Base-by-base conservation (phyloP, 352 stramenopile genomes). In the Plasmopara halstedii region DNA sequence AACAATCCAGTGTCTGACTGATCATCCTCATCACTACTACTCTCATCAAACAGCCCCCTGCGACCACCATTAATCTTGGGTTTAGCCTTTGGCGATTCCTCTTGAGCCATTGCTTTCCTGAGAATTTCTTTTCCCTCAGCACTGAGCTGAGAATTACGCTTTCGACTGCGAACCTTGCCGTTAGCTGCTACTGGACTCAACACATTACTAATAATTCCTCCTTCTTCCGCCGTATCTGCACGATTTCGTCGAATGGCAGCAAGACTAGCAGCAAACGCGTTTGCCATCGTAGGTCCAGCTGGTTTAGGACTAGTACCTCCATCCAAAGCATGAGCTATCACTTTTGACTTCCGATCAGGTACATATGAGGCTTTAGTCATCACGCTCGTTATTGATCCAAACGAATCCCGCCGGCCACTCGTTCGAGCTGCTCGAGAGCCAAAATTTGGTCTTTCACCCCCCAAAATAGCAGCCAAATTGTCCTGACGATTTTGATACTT, bases 21-120 rank as follows among this genome's bases (percentile, higher is more conserved):
- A 22, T 66, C 57, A 2, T 71, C 67, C 5, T 77, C 67, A 17
- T 71, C 64, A 27, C 68, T 81, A 59, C 63, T 81, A 41, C 78
- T 93, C 26, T 88, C 80, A 51, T 93, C 81, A 57, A 93, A 93
- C 1, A 93, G 52, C 4, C 78, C 78, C 37, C 69, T 85, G 2
- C 78, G 69, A 38, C 72, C 70, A 6, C 47, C 42, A 41, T 47
- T 67, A 34, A 42, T 35, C 19, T 54, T 57, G 11, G 49, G 11
- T 11, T 67, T 65, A 17, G 47, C 50, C 20, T 62, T 71, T n/a
- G 39, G 39, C 2, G 46, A 22, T 18, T 32, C 11, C 20, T 44
- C 31, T 26, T 43, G 40, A 32, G 13, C 59, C 53, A 35, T 64
- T 62, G n/a, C 79, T 37, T 85, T 83, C 45, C 82, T 67, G 25